Evolutionary conservation across 257 asterid genomes (phyloP).

Genomic region (Verbascum thapsus): DNA sequence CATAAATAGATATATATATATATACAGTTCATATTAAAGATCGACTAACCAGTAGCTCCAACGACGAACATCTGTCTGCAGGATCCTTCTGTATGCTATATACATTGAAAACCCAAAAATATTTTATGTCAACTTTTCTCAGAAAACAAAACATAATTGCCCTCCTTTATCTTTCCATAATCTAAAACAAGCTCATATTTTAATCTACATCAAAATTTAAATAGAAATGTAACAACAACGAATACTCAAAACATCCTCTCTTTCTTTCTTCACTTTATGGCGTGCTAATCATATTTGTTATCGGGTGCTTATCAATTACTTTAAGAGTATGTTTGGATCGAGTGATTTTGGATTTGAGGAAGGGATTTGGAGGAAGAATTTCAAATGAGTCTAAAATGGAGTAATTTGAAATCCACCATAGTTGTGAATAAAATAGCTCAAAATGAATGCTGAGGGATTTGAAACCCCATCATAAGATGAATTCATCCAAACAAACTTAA

Average conservation of each 20-base stretch:
- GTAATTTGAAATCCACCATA: too few species aligned
- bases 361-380: too few species aligned
- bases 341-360: too few species aligned
- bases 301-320: not conserved
- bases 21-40: not conserved
- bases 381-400: too few species aligned
- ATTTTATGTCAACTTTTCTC: too few species aligned
- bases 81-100: slow-evolving; percentile 99
- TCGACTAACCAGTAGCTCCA: slow-evolving; percentile 83
- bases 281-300: slow-evolving; percentile 1
- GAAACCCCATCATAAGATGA: too few species aligned
- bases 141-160: too few species aligned
- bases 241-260: not conserved
- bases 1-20: too few species aligned
- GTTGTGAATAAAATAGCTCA: too few species aligned
- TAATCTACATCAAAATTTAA: slow-evolving; percentile 5
- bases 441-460: too few species aligned
- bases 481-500: too few species aligned
- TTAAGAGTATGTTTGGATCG: too few species aligned
- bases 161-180: not conserved
- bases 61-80: slow-evolving; percentile 71
- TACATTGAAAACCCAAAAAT: slow-evolving; percentile 31
- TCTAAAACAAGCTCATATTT: slow-evolving; percentile 1
- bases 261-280: not conserved
- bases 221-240: not conserved